Evolutionary conservation across 495 filamentous ascomycete genomes (phyloP).

Genomic region (Annulohypoxylon maeteangense): DNA sequence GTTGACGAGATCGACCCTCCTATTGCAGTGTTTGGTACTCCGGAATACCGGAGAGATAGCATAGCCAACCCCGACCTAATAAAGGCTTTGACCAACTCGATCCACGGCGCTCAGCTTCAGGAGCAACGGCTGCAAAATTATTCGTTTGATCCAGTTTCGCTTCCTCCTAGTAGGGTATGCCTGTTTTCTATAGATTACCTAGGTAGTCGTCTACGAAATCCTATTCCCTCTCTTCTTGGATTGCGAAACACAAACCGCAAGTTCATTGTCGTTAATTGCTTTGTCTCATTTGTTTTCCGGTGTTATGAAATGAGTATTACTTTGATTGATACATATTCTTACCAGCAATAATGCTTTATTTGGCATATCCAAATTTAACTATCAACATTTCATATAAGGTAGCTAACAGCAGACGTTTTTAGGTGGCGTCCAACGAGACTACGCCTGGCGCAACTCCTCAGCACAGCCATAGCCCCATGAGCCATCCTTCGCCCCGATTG

Average conservation of each 20-base stretch:
- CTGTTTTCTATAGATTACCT: conserved; percentile 10
- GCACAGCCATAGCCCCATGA: conserved; percentile 48
- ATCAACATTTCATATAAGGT: background rate
- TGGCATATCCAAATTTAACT: background rate
- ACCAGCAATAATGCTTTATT: background rate
- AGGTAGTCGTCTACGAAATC: conserved; percentile 18
- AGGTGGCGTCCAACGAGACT: conserved; percentile 60
- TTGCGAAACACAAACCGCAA: conserved; percentile 5
- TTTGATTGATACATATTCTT: background rate
- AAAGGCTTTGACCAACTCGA: conserved; percentile 73
- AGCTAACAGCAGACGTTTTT: conserved; percentile 34
- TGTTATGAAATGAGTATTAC: background rate
- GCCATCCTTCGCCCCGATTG: conserved; percentile 57
- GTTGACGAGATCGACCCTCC: conserved; percentile 79
- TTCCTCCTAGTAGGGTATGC: conserved; percentile 87
- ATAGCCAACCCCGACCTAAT: conserved; percentile 72
- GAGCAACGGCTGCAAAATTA: conserved; percentile 84
- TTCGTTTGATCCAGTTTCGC: conserved; percentile 85
- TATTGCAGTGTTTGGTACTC: conserved; percentile 41
- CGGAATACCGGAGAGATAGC: conserved; percentile 46
- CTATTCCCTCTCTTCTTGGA: background rate
- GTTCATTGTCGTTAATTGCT: background rate
- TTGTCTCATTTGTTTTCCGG: conserved; percentile 9
- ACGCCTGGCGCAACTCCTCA: conserved; percentile 49
- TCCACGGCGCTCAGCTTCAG: conserved; percentile 80